These are phyloP conservation scores for Cinnamomum micranthum DNA, from an alignment of 164 flowering plant genomes.

Conservation along the genomic window DNA sequence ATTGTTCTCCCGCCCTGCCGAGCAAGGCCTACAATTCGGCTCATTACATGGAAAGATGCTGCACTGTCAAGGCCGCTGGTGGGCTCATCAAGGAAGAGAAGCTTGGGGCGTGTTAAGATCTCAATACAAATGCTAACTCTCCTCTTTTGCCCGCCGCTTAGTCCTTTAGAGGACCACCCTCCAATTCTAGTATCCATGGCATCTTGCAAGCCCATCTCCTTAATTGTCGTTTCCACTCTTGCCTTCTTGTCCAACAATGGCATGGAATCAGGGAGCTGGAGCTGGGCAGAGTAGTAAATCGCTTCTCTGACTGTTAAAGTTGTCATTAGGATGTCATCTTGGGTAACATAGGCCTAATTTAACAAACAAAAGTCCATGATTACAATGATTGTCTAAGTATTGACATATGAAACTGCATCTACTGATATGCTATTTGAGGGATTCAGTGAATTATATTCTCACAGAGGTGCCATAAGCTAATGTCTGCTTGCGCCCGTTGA, in stretches of 20 bases:
- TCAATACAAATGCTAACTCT: conserved; percentile 60
- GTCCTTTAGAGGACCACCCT: conserved; percentile 46
- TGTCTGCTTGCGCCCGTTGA: conserved; percentile 30
- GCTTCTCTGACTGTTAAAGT: conserved; percentile 60
- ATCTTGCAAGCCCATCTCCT: conserved; percentile 60
- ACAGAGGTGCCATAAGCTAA: conserved; percentile 40
- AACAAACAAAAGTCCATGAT: not conserved
- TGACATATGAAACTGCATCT: too few species aligned
- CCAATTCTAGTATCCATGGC: conserved; percentile 53
- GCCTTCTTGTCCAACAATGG: conserved; percentile 32
- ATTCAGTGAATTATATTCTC: not conserved
- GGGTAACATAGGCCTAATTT: conserved; percentile 57
- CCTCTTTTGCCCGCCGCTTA: conserved; percentile 62
- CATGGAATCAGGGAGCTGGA: conserved; percentile 54
- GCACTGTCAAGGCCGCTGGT: conserved; percentile 74
- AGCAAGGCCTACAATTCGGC: conserved; percentile 25
- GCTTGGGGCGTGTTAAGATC: conserved; percentile 46
- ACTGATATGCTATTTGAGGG: too few species aligned
- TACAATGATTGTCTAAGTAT: too few species aligned
- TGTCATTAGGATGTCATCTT: conserved; percentile 47
- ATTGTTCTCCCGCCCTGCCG: conserved; percentile 41
- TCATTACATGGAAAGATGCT: conserved; percentile 53
- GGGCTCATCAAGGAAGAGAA: conserved; percentile 70
- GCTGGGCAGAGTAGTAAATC: conserved; percentile 58
- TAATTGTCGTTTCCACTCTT: conserved; percentile 45